Evolutionary conservation across 2,329 filamentous ascomycete species (phyloP).

Genomic region (Aspergillus chevalieri): DNA sequence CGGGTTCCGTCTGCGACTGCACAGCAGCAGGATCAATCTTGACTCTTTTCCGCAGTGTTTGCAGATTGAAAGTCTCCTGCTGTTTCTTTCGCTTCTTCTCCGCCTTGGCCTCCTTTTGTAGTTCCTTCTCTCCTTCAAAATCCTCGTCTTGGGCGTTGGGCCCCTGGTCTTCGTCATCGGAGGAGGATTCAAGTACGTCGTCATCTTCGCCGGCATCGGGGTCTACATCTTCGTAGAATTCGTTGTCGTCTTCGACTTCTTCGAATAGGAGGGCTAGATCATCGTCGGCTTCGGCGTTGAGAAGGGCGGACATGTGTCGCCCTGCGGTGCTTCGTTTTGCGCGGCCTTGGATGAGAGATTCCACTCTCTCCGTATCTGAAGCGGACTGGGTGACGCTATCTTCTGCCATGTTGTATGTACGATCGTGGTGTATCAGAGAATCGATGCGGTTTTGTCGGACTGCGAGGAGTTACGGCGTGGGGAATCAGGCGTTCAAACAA

Average conservation of each 20-base stretch:
- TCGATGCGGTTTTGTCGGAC: neutral
- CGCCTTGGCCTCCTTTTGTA: slow-evolving; percentile 69
- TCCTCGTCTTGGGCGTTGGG: slow-evolving; percentile 56
- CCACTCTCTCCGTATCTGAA: slow-evolving; percentile 18
- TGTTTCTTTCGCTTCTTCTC: slow-evolving; percentile 79
- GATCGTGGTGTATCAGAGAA: slow-evolving; percentile 3
- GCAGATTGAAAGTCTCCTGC: slow-evolving; percentile 56
- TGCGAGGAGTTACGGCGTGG: neutral
- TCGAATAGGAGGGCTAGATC: slow-evolving; percentile 58
- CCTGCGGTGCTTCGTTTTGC: slow-evolving; percentile 74
- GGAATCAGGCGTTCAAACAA: too few species aligned
- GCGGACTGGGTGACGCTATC: slow-evolving; percentile 15
- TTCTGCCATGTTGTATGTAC: slow-evolving; percentile 17
- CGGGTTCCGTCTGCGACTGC: slow-evolving; percentile 22
- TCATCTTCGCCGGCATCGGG: slow-evolving; percentile 53
- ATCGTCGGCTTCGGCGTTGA: slow-evolving; percentile 68
- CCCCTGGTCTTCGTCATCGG: slow-evolving; percentile 69
- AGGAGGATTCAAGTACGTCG: slow-evolving; percentile 82
- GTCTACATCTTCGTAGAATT: slow-evolving; percentile 32
- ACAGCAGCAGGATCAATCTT: slow-evolving; percentile 57
- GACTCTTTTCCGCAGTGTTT: slow-evolving; percentile 61
- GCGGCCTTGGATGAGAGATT: slow-evolving; percentile 43
- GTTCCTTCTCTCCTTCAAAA: slow-evolving; percentile 77
- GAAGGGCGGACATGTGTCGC: slow-evolving; percentile 71
- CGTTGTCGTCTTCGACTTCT: slow-evolving; percentile 55